Percentiles rank a stretch among this genome's conserved stretches.
phyloP scores from a whole-genome alignment of 768 basidiomycete species.

The Cyclocybe cylindracea region DNA sequence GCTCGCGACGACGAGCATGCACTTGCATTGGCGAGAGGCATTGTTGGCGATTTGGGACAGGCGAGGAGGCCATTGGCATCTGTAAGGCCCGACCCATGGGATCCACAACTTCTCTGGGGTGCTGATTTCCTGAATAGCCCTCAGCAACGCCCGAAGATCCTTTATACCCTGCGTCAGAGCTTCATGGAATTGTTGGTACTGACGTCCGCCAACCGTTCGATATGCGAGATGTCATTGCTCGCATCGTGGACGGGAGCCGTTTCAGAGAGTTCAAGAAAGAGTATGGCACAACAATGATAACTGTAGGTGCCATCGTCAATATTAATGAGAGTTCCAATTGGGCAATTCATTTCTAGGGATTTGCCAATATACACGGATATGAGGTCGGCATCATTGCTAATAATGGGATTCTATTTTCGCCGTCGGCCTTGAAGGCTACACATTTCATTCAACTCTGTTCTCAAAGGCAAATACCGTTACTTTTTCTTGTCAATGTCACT shows the following conservation, averaged over 20 bases:
- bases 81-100: slow-evolving; percentile 38
- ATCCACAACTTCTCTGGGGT: background rate
- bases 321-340: background rate
- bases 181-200: slow-evolving; percentile 91
- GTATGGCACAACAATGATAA: slow-evolving; percentile 88
- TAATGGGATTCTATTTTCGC: slow-evolving; percentile 93
- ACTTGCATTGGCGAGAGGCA: slow-evolving; percentile 72
- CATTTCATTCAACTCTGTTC: slow-evolving; percentile 96
- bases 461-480: slow-evolving; percentile 83
- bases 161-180: slow-evolving; percentile 75
- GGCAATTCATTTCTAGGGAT: slow-evolving; percentile 52
- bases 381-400: slow-evolving; percentile 92
- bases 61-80: slow-evolving; percentile 50
- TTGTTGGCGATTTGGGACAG: slow-evolving; percentile 76
- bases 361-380: slow-evolving; percentile 86
- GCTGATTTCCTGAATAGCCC: slow-evolving; percentile 42
- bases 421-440: slow-evolving; percentile 90
- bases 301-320: slow-evolving; percentile 46
- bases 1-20: slow-evolving; percentile 87
- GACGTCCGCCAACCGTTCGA: slow-evolving; percentile 89
- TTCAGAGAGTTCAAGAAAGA: slow-evolving; percentile 97
- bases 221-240: slow-evolving; percentile 92
- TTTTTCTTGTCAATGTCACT: slow-evolving; percentile 96
- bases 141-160: slow-evolving; percentile 65
- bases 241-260: slow-evolving; percentile 87